Base-by-base conservation (phyloP, 2,329 filamentous ascomycete genomes). In the Fusarium albosuccineum region DNA sequence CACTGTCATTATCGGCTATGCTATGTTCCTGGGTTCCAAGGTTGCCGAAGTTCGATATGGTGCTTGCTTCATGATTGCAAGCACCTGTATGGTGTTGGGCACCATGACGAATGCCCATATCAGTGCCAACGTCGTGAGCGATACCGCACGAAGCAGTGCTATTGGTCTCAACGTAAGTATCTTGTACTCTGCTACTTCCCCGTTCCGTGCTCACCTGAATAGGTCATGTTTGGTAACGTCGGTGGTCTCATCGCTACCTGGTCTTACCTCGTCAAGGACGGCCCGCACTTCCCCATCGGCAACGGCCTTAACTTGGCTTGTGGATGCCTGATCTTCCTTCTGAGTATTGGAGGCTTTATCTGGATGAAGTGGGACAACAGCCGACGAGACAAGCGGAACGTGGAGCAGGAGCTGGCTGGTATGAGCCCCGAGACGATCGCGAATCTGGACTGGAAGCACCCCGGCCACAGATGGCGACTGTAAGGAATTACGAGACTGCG, bases 371-470 rank as follows among this genome's bases (percentile, higher is more conserved):
- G 74, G 73, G 87, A 91, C 69, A 93, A 93, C 72, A 84, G 80
- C 73, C 83, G 81, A 70, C 82, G 90, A 16, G 85, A 85, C 17
- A 72, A 70, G n/a, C 81, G 82, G 42, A 83, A 87, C 73, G 79
- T 87, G 5, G 87, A 89, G 74, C 75, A 80, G 30, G 87, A 87
- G 68, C 72, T 92, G 70, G 82, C 82, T 0, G 89, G 88, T 0
- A 67, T 89, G 73, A 81, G 78, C n/a, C 75, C 81, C 65, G 75
- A 82, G 70, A 79, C 88, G 70, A 78, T 91, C 14, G 82, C 87
- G 65, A 85, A 88, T 70, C 72, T 92, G 63, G 89, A 92, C 72
- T 92, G 88, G 88, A 85, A 82, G 69, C 89, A 92, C 76, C 90
- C 91, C 6, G 85, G 79, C 3, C 91, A 91, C 74, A 84, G 87